Evolutionary conservation across 108 stramenopile genomes (phyloP).

Genomic region (Nitzschia inconspicua): DNA sequence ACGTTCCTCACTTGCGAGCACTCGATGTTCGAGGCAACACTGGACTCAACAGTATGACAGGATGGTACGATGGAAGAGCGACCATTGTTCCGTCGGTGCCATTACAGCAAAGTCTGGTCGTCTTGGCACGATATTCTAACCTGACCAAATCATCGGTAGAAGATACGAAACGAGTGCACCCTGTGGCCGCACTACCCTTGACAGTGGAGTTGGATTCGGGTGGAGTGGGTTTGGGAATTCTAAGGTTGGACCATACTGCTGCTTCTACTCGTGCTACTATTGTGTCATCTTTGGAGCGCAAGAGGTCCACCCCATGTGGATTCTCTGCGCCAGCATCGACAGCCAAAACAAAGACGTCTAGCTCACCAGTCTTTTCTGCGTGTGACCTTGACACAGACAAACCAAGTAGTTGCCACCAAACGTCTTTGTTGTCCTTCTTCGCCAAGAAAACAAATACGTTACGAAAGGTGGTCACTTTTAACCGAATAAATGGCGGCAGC

Average conservation of each 20-base stretch:
- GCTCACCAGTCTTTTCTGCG: no score
- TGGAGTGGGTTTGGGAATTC: constrained; percentile 67
- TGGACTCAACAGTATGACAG: constrained; percentile 51
- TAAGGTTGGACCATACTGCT: constrained; percentile 8
- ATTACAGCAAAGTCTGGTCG: constrained; percentile 43
- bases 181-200: constrained; percentile 35
- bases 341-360: no score
- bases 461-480: no score
- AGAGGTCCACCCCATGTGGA: no score
- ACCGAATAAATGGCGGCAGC: no score
- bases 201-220: constrained; percentile 54
- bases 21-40: constrained; percentile 79
- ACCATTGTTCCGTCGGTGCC: constrained; percentile 26
- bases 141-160: constrained; percentile 53
- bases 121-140: constrained; percentile 70
- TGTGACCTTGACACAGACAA: no score
- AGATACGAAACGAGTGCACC: constrained; percentile 68
- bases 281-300: no score
- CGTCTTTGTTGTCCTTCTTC: no score
- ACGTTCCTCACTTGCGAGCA: constrained; percentile 42
- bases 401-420: no score
- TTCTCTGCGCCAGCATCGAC: no score
- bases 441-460: no score
- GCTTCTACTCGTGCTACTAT: no score
- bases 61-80: constrained; percentile 78